Percentiles rank a stretch among this genome's conserved stretches.
These are phyloP conservation scores for Neurospora tetraspora DNA, from an alignment of 495 filamentous ascomycete genomes.

Conservation along the genomic window DNA sequence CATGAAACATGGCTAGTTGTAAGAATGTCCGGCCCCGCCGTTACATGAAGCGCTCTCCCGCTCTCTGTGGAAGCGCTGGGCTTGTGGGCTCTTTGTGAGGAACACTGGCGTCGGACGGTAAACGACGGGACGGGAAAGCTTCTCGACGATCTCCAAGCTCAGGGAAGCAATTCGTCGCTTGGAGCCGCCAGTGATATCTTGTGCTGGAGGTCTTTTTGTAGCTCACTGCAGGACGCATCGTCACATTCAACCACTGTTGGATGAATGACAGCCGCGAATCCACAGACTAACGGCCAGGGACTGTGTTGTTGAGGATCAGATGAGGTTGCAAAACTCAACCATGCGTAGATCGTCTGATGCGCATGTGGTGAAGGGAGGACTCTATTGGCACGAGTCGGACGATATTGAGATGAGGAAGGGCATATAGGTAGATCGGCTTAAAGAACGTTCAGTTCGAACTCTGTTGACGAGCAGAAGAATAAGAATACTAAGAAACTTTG, in stretches of 20 bases:
- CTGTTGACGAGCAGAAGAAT: neutral
- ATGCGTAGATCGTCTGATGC: constrained; percentile 4
- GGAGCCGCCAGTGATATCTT: neutral
- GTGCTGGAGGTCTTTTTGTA: neutral
- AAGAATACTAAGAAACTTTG: neutral
- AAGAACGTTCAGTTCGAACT: neutral
- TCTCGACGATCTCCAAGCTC: neutral
- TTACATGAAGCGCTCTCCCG: neutral
- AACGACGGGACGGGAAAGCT: neutral
- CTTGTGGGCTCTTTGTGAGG: neutral
- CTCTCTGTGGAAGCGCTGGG: neutral
- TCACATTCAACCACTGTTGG: neutral
- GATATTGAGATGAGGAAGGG: neutral
- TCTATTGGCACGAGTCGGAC: neutral
- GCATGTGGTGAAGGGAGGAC: neutral
- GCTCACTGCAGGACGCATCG: neutral
- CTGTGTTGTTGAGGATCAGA: neutral
- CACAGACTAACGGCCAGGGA: neutral
- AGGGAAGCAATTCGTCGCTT: neutral
- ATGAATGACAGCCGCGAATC: neutral
- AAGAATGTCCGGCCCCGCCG: neutral
- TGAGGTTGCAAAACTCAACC: neutral
- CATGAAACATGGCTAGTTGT: neutral
- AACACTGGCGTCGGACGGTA: neutral
- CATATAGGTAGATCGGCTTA: neutral